A percentile compares a stretch with the other conserved stretches of the same genome.
Evolutionary conservation across 306 rosid species (phyloP).

Genomic region (Prunus kanzakura): DNA sequence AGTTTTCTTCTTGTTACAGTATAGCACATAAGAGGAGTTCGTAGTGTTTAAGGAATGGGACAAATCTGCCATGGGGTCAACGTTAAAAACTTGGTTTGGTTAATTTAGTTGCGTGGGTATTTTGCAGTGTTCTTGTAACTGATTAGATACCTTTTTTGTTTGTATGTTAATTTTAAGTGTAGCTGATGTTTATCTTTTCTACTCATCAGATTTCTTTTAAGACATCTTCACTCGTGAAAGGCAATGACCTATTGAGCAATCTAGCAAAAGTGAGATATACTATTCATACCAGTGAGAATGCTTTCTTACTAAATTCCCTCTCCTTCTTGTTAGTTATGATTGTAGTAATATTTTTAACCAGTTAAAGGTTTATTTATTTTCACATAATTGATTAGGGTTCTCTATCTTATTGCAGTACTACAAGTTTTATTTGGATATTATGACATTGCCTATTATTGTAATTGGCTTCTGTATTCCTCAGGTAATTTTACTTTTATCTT

Average conservation of each 20-base stretch:
- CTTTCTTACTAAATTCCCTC: neutral
- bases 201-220: slow-evolving; percentile 56
- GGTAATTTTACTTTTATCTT: slow-evolving; percentile 44
- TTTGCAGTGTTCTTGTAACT: slow-evolving; percentile 10
- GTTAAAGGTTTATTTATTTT: neutral
- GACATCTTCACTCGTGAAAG: slow-evolving; percentile 45
- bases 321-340: neutral
- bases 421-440: slow-evolving; percentile 55
- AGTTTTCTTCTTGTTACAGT: neutral
- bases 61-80: neutral
- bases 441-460: slow-evolving; percentile 52
- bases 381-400: slow-evolving; percentile 16
- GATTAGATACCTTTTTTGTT: neutral
- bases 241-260: slow-evolving; percentile 30
- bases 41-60: neutral
- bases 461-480: slow-evolving; percentile 68
- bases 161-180: neutral
- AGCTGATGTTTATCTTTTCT: slow-evolving; percentile 29
- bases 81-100: too few species aligned
- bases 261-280: slow-evolving; percentile 56
- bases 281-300: neutral
- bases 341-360: neutral
- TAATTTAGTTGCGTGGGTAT: neutral
- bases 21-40: neutral
- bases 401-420: slow-evolving; percentile 63